A percentile compares a stretch with the other conserved stretches of the same genome.
phyloP scores from a whole-genome alignment of 495 filamentous ascomycete genomes.

The Symbiotaphrina buchneri region DNA sequence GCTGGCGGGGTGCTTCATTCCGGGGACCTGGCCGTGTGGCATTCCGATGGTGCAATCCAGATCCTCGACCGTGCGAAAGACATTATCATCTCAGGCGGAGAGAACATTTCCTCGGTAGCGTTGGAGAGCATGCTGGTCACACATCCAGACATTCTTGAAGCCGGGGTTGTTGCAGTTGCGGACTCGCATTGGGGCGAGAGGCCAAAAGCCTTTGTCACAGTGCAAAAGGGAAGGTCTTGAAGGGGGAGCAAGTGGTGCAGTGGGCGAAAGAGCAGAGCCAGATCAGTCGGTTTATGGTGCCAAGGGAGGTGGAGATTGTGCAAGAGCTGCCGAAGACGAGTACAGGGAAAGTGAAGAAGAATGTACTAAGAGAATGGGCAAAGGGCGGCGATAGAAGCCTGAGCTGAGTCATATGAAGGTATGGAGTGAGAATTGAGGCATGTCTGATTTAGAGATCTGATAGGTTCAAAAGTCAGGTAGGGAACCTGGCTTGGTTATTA shows the following conservation, averaged over 20 bases:
- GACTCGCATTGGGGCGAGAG: constrained; percentile 89
- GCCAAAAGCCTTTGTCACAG: constrained; percentile 82
- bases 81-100: constrained; percentile 88
- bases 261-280: constrained; percentile 63
- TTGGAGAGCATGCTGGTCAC: constrained; percentile 81
- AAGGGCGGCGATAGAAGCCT: constrained; percentile 22
- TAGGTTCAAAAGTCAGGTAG: too few relatives aligned
- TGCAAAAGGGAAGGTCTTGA: constrained; percentile 37
- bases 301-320: constrained; percentile 78
- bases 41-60: constrained; percentile 71
- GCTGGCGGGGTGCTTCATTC: constrained; percentile 70
- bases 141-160: constrained; percentile 78
- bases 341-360: constrained; percentile 93
- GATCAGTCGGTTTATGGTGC: constrained; percentile 92
- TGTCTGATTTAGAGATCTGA: too few relatives aligned
- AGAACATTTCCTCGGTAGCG: constrained; percentile 89
- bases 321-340: constrained; percentile 83
- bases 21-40: constrained; percentile 83
- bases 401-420: background rate
- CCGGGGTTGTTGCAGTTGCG: constrained; percentile 69
- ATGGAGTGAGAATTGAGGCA: too few relatives aligned
- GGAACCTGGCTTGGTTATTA: too few relatives aligned
- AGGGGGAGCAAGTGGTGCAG: constrained; percentile 49
- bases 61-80: constrained; percentile 91
- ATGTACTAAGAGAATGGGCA: constrained; percentile 72